Conservation (phyloP, 179 eudicot species). For the Spergularia azorica region DNA sequence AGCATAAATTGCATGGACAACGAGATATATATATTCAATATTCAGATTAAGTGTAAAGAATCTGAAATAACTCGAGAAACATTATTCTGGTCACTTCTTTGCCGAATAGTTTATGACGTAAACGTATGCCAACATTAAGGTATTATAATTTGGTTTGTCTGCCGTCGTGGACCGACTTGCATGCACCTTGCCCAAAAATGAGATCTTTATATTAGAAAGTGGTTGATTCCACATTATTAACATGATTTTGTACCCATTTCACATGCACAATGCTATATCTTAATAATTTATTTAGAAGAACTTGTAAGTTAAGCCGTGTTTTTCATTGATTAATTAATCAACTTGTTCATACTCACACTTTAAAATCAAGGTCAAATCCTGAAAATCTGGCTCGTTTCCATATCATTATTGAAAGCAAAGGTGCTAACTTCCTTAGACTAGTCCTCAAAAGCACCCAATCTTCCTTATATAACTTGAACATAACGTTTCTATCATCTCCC, state of each 20-base stretch:
- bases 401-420: conserved; percentile 30
- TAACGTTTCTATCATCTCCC: conserved; percentile 2
- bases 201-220: too few species aligned
- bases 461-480: conserved; percentile 5
- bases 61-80: too few species aligned
- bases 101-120: too few species aligned
- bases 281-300: not conserved
- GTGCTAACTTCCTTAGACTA: conserved; percentile 8
- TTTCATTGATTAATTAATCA: not conserved
- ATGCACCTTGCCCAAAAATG: too few species aligned
- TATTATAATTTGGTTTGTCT: too few species aligned
- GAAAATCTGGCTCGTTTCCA: not conserved
- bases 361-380: conserved; percentile 26
- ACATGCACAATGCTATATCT: conserved; percentile 11
- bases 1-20: too few species aligned
- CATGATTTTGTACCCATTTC: not conserved
- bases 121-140: too few species aligned
- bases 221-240: too few species aligned
- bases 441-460: not conserved
- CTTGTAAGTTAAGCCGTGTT: conserved; percentile 18
- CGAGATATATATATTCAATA: too few species aligned
- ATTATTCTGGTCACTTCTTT: too few species aligned
- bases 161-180: too few species aligned
- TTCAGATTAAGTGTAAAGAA: too few species aligned
- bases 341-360: not conserved